Evolutionary conservation across 352 stramenopile species (phyloP).

Genomic region (Globisporangium irregulare): DNA sequence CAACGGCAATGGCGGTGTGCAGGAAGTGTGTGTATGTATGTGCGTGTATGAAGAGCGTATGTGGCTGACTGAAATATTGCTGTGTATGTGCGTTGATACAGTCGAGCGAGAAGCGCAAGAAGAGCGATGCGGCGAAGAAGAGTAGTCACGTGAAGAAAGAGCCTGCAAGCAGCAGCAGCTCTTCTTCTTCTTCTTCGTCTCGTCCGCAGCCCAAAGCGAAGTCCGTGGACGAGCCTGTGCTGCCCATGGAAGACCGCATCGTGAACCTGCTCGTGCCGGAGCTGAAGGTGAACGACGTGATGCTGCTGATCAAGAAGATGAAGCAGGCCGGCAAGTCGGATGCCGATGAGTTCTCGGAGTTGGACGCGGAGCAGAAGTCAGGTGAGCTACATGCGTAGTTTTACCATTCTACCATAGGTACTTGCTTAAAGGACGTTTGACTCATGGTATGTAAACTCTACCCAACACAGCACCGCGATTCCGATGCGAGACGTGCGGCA

Average conservation of each 20-base stretch:
- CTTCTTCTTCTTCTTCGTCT: not conserved
- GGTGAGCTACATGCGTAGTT: slow-evolving; percentile 28
- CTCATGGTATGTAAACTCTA: not conserved
- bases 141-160: slow-evolving; percentile 37
- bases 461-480: slow-evolving; percentile 63
- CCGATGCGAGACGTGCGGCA: slow-evolving; percentile 83
- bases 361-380: slow-evolving; percentile 84
- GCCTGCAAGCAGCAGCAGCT: slow-evolving; percentile 15
- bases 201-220: slow-evolving; percentile 38
- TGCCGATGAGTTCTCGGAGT: slow-evolving; percentile 84
- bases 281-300: slow-evolving; percentile 85
- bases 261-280: slow-evolving; percentile 84
- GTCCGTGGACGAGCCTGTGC: slow-evolving; percentile 38
- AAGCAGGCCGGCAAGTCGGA: slow-evolving; percentile 87
- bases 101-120: slow-evolving; percentile 42
- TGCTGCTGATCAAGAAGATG: slow-evolving; percentile 89
- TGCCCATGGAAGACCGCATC: slow-evolving; percentile 87
- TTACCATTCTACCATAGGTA: too few species aligned
- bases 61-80: not conserved
- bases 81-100: not conserved
- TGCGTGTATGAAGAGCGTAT: not conserved
- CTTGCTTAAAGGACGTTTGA: not conserved
- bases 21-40: too few species aligned
- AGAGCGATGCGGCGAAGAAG: slow-evolving; percentile 39
- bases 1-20: not conserved